Conservation (phyloP, 2,329 filamentous ascomycete genomes). For the Talaromyces sp. region DNA sequence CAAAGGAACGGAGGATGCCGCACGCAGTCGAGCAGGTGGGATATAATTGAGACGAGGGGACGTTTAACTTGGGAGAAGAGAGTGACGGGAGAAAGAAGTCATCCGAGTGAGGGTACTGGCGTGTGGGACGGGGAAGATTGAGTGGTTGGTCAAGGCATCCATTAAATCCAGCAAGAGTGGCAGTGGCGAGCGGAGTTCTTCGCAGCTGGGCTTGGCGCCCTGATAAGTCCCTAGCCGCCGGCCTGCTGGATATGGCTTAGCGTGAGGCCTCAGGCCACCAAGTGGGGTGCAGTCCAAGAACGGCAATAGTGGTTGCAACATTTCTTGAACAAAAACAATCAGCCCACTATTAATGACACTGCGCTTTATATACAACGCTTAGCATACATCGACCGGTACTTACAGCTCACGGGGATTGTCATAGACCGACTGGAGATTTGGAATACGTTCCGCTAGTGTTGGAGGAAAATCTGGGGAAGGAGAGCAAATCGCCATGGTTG, state of each 20-base stretch:
- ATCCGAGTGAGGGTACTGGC: neutral
- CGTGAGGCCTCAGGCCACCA: conserved; percentile 13
- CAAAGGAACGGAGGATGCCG: conserved; percentile 1
- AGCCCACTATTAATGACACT: neutral
- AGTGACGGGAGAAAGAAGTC: neutral
- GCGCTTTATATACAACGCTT: neutral
- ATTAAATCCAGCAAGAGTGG: too few species aligned
- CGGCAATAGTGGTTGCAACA: neutral
- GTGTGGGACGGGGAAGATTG: neutral
- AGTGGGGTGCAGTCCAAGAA: conserved; percentile 3
- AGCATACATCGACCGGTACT: too few species aligned
- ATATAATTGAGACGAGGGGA: neutral
- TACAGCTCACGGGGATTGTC: neutral
- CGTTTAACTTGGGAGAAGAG: neutral
- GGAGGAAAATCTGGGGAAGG: neutral
- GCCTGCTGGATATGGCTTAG: neutral
- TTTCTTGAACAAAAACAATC: neutral
- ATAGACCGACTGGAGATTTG: neutral
- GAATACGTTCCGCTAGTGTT: neutral
- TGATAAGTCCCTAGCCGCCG: neutral
- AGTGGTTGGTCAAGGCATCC: neutral
- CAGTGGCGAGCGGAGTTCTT: neutral
- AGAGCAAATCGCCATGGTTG: conserved; percentile 48
- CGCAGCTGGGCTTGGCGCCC: neutral
- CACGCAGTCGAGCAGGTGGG: neutral